Evolutionary conservation across 768 basidiomycete species (phyloP), one percentile per base, ranked within the genome.

Genomic region (Fomitopsis serialis): DNA sequence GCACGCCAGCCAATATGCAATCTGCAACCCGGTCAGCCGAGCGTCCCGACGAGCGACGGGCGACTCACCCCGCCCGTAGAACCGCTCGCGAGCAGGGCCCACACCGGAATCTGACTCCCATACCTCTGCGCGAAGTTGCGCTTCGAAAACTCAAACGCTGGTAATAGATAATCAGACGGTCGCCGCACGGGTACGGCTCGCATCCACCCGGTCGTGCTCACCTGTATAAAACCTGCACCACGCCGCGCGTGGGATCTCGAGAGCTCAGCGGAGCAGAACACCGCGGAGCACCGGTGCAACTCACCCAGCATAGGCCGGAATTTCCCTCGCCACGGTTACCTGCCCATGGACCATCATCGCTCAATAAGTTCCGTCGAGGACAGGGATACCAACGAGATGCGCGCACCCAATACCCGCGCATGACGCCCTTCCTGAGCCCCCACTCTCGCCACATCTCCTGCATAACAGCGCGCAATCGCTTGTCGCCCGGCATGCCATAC

Each of bases 361-460:
- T n/a, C n/a, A n/a, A n/a, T n/a, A n/a, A n/a, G n/a, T n/a, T n/a
- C n/a, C n/a, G n/a, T n/a, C n/a, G n/a, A n/a, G n/a, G n/a, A n/a
- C n/a, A n/a, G n/a, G n/a, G 53, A n/a, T n/a, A n/a, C n/a, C n/a
- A n/a, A n/a, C n/a, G n/a, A 19, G 11, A 15, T 10, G 7, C 32
- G 62, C 74, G 53, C 55, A 92, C 94, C 96, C 96, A 98, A 66
- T 93, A 98, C 1, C 97, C 97, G 19, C 97, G 76, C 95, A 99
- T 97, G 48, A 98, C 77, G 5, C 97, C 97, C 58, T 83, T 77
- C 50, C 82, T 72, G 57, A 98, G 84, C 0, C 97, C 96, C 79
- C 87, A 93, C 55, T 91, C 73, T 27, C 64, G 69, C 87, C 92
- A 97, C 85, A 94, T 92, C 58, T 95, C 93, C 19, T 71, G 73